These are phyloP conservation scores for Beauveria varroae DNA, from an alignment of 2,329 filamentous ascomycete genomes.

Conservation along the genomic window DNA sequence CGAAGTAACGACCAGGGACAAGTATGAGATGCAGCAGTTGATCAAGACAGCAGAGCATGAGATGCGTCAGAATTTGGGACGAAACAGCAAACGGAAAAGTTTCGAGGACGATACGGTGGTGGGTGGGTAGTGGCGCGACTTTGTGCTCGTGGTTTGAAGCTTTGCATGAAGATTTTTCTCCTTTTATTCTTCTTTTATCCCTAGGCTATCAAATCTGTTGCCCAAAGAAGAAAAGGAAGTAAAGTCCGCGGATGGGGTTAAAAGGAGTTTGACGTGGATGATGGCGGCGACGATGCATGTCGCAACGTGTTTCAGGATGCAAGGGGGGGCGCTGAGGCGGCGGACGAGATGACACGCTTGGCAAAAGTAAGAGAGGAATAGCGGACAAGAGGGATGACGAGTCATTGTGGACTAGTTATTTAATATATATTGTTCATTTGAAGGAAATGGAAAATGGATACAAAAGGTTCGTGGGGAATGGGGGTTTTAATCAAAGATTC, in stretches of 20 bases:
- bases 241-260: neutral
- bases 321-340: neutral
- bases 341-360: neutral
- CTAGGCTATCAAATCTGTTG: too few species aligned
- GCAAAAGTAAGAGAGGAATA: neutral
- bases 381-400: neutral
- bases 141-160: neutral
- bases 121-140: conserved; percentile 4
- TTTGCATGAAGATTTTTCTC: neutral
- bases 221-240: neutral
- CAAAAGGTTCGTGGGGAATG: too few species aligned
- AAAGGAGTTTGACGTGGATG: neutral
- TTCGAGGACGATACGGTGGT: neutral
- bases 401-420: neutral
- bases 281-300: conserved; percentile 8
- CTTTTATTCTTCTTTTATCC: neutral
- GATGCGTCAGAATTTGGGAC: neutral
- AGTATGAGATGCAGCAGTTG: neutral
- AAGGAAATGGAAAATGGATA: too few species aligned
- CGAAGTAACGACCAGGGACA: neutral
- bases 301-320: conserved; percentile 10
- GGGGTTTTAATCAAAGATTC: too few species aligned
- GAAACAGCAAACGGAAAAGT: conserved; percentile 8
- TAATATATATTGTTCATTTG: neutral
- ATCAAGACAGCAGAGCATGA: neutral